These are phyloP conservation scores for Rutstroemia sp. DNA, from an alignment of 2,329 filamentous ascomycete species.

Conservation along the genomic window DNA sequence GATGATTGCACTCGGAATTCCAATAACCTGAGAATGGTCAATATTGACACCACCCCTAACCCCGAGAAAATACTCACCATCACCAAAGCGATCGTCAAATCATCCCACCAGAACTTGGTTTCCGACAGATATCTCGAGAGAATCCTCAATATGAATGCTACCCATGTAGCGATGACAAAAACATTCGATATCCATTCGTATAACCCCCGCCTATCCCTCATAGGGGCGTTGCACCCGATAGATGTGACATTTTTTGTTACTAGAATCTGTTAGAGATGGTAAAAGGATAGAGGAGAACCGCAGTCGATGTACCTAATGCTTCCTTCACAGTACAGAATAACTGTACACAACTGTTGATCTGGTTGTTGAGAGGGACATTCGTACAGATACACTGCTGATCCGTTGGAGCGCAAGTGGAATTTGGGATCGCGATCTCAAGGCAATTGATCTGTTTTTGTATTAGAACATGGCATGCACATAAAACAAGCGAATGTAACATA, in stretches of 20 bases:
- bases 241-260: slow-evolving; percentile 3
- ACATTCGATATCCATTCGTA: background rate
- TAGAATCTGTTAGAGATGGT: background rate
- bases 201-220: background rate
- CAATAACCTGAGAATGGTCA: background rate
- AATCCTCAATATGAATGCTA: background rate
- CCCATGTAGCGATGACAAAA: background rate
- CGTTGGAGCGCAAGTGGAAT: slow-evolving; percentile 1
- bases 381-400: slow-evolving; percentile 6
- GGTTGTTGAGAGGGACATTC: background rate
- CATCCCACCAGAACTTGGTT: slow-evolving; percentile 3
- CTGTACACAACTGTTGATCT: background rate
- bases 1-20: slow-evolving; percentile 1
- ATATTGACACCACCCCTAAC: background rate
- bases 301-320: background rate
- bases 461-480: background rate
- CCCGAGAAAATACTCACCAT: background rate
- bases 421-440: background rate
- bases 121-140: background rate
- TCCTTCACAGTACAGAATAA: background rate
- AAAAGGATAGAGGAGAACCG: background rate
- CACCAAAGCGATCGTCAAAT: background rate
- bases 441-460: background rate
- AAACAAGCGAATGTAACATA: background rate
- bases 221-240: background rate